Percentiles rank a stretch among this genome's conserved stretches.
These are phyloP conservation scores for Populus simonii DNA, from an alignment of 345 rosid genomes.

Conservation along the genomic window DNA sequence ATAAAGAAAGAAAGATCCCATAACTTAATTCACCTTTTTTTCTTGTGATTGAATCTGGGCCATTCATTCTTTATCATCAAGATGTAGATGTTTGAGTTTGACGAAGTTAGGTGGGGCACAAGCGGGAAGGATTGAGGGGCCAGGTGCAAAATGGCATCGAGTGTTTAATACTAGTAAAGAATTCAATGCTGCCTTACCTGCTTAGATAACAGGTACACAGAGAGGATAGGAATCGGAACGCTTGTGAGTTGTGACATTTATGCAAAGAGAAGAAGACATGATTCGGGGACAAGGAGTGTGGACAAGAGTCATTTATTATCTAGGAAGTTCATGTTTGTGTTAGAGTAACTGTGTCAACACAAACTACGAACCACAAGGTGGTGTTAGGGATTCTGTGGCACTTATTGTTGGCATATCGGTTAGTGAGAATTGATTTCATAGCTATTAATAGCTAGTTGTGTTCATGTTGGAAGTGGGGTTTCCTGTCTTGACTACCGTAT, in stretches of 20 bases:
- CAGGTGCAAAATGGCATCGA: background rate
- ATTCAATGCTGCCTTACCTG: slow-evolving; percentile 4
- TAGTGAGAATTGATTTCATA: background rate
- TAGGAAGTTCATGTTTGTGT: background rate
- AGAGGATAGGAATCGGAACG: slow-evolving; percentile 2
- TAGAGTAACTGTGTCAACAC: too few species aligned
- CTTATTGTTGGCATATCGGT: too few species aligned
- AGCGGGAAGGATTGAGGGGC: background rate
- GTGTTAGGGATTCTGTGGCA: too few species aligned
- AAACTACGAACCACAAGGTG: too few species aligned
- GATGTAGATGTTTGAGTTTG: background rate
- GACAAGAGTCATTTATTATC: slow-evolving; percentile 3
- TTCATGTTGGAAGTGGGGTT: background rate
- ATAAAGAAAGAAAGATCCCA: background rate
- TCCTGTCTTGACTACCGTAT: background rate
- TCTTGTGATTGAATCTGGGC: background rate
- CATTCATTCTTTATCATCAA: background rate
- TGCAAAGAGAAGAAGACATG: background rate
- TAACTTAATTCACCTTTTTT: background rate
- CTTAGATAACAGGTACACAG: background rate
- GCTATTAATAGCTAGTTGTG: background rate
- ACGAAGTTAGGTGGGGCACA: background rate
- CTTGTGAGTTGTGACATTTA: background rate
- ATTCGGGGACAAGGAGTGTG: background rate
- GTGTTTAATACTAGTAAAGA: background rate